Evolutionary conservation across 257 asterid species (phyloP).

Genomic region (Cynanchum wilfordii): DNA sequence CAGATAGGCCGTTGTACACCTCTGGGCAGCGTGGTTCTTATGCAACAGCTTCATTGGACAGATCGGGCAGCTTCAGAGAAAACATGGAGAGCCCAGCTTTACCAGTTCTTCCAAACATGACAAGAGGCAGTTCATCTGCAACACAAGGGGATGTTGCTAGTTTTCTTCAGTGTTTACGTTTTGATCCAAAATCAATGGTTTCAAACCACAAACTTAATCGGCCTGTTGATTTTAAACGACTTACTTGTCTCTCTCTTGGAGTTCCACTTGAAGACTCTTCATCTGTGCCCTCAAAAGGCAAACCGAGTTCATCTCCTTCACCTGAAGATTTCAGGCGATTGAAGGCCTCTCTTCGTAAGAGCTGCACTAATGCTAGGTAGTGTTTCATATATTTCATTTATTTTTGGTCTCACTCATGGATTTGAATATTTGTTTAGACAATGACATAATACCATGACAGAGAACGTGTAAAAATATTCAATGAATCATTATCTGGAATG

Average conservation of each 20-base stretch:
- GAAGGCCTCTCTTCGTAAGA: constrained; percentile 61
- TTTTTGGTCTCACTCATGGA: constrained; percentile 14
- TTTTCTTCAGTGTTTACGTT: constrained; percentile 76
- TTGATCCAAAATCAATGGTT: constrained; percentile 82
- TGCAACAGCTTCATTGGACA: constrained; percentile 62
- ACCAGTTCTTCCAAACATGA: constrained; percentile 73
- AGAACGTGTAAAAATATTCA: constrained; percentile 85
- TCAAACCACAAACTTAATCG: constrained; percentile 75
- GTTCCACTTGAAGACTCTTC: constrained; percentile 62
- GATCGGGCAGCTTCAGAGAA: constrained; percentile 71
- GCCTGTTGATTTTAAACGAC: constrained; percentile 66
- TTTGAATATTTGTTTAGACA: constrained; percentile 13
- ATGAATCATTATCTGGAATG: constrained; percentile 71
- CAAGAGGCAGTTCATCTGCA: constrained; percentile 59
- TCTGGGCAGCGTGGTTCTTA: constrained; percentile 76
- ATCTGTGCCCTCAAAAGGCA: constrained; percentile 52
- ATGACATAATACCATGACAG: constrained; percentile 36
- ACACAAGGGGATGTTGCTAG: constrained; percentile 66
- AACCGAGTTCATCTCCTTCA: constrained; percentile 49
- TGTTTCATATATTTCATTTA: constrained; percentile 8
- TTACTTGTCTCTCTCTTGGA: constrained; percentile 73
- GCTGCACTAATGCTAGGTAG: constrained; percentile 84
- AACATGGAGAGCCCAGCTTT: constrained; percentile 65
- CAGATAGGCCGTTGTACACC: constrained; percentile 71
- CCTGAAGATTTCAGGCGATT: constrained; percentile 76